Conservation (phyloP, 1,139 yeast genomes). For the Pichia sp. region DNA sequence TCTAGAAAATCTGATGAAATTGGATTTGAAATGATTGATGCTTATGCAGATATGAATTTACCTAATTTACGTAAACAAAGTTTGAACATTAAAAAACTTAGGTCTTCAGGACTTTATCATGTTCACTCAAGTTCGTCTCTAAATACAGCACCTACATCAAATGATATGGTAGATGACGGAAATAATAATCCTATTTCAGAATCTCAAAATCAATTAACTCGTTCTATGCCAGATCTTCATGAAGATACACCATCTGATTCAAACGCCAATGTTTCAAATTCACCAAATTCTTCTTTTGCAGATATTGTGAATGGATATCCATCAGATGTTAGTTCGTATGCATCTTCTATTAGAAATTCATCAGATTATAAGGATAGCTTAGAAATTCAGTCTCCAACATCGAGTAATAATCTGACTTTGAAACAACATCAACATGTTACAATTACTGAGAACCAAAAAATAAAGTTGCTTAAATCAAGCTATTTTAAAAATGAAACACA, state of each 20-base stretch:
- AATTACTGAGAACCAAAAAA: conserved; percentile 33
- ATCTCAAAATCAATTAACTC: conserved; percentile 11
- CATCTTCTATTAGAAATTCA: conserved; percentile 30
- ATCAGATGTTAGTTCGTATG: conserved; percentile 24
- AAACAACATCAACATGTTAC: conserved; percentile 16
- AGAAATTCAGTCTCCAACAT: conserved; percentile 15
- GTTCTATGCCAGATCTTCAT: conserved; percentile 31
- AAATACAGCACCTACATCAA: conserved; percentile 3
- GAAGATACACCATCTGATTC: conserved; percentile 2
- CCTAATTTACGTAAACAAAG: conserved; percentile 27
- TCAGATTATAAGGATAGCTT: conserved; percentile 28
- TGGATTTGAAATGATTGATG: conserved; percentile 41
- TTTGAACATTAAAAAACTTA: conserved; percentile 15
- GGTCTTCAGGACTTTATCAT: conserved; percentile 10
- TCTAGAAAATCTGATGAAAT: conserved; percentile 26
- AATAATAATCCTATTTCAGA: conserved; percentile 2
- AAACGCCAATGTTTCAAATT: conserved; percentile 2
- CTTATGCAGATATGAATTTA: conserved; percentile 34
- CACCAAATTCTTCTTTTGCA: conserved; percentile 16
- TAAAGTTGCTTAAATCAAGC: conserved; percentile 61
- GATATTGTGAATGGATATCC: conserved; percentile 20
- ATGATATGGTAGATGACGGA: not conserved
- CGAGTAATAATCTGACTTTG: not conserved
- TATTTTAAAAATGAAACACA: conserved; percentile 87
- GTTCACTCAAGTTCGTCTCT: conserved; percentile 15